These are phyloP conservation scores for Berkeleyomyces rouxiae DNA, from an alignment of 2,329 filamentous ascomycete genomes.

Conservation along the genomic window DNA sequence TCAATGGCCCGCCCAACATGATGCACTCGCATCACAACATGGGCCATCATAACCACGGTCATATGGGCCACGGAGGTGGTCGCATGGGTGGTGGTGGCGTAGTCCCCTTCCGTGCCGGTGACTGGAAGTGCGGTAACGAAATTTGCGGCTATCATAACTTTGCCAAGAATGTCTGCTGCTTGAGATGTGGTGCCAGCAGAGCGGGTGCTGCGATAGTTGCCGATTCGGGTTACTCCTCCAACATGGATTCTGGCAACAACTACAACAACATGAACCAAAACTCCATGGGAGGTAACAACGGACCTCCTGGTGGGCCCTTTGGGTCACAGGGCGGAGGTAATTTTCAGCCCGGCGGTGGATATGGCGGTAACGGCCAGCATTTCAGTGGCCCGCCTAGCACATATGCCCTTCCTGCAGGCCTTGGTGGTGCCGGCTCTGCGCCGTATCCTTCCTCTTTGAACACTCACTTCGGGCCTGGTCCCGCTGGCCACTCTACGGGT, in stretches of 20 bases:
- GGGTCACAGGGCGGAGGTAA: conserved; percentile 19
- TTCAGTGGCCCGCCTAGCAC: conserved; percentile 78
- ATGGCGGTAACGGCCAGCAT: conserved; percentile 43
- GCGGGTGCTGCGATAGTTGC: conserved; percentile 88
- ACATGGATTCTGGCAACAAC: conserved; percentile 70
- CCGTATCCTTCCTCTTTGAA: conserved; percentile 58
- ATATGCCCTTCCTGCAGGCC: conserved; percentile 73
- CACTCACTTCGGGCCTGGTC: conserved; percentile 62
- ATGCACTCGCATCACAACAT: conserved; percentile 42
- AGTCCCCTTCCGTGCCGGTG: conserved; percentile 92
- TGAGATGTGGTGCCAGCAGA: conserved; percentile 87
- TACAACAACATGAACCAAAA: conserved; percentile 11
- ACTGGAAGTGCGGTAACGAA: conserved; percentile 98
- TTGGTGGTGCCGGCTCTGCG: conserved; percentile 55
- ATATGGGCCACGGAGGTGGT: conserved; percentile 41
- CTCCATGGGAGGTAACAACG: conserved; percentile 36
- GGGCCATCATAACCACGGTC: conserved; percentile 25
- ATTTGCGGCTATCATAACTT: conserved; percentile 98
- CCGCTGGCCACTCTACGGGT: conserved; percentile 64
- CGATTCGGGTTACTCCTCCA: conserved; percentile 78
- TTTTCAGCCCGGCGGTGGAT: conserved; percentile 43
- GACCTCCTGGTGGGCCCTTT: conserved; percentile 16
- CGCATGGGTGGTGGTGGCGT: conserved; percentile 69
- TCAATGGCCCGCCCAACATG: conserved; percentile 50
- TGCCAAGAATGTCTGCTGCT: conserved; percentile 95